Evolutionary conservation across 2,329 filamentous ascomycete genomes (phyloP), one percentile per base, ranked within the genome.

Genomic region (Capronia americana): DNA sequence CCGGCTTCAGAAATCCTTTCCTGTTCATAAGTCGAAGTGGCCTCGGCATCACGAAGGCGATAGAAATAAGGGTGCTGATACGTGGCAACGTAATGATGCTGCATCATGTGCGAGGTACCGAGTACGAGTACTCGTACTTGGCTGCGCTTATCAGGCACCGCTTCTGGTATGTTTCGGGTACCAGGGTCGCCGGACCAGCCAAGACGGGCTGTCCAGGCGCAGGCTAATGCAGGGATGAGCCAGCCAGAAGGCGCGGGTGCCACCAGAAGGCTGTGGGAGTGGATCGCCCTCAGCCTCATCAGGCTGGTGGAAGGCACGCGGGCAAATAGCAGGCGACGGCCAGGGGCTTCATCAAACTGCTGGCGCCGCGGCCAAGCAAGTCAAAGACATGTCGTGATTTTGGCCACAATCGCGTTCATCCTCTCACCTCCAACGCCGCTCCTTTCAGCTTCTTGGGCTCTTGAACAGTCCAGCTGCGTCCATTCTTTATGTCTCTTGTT

Each of bases 311-410:
- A 51, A 61, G 58, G 58, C 30, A 53, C 20, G 30, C 58, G 58
- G 54, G 48, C 58, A 51, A 61, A 51, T 61, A 54, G 48, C 20
- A 53, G 28, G 20, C 11, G 32, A 41, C 20, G 1, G 46, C 8
- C 30, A 51, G 57, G 38, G 41, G 26, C n/a, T 20, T 24, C 38
- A 20, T 48, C 34, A 32, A 41, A 38, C 48, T 51, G 32, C 55
- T 41, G 55, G 55, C 55, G 55, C 17, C 32, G n/a, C 55, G 55
- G 17, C 55, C 14, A 57, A n/a, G 28, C 28, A 24, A 30, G 28
- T 60, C 44, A 48, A 48, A 59, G 57, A 51, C 48, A 61, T 61
- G 58, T 61, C 58, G 58, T 61, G 58, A 61, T 61, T 61, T 61
- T 44, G 46, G 32, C 30, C 28, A 38, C 30, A 30, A 61, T 61